A percentile compares a stretch with the other conserved stretches of the same genome.
Conservation (phyloP, 2,329 filamentous ascomycete species). For the Stachybotrys chlorohalonatus region DNA sequence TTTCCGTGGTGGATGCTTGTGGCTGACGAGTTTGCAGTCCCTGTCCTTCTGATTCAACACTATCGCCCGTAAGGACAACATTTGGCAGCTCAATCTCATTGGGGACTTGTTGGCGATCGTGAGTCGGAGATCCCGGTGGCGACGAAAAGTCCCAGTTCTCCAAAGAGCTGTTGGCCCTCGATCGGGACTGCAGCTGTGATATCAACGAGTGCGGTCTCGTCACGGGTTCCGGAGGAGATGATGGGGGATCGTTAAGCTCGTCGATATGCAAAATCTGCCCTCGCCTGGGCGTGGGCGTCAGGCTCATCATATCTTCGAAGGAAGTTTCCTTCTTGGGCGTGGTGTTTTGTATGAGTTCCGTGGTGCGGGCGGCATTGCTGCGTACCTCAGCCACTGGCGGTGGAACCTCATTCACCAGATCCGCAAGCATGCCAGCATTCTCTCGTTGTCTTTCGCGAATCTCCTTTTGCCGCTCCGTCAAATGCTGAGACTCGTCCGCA, state of each 20-base stretch:
- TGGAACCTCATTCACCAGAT: slow-evolving; percentile 47
- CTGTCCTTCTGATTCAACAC: slow-evolving; percentile 3
- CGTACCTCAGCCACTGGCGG: slow-evolving; percentile 9
- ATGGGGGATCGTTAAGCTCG: slow-evolving; percentile 45
- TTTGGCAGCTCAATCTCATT: slow-evolving; percentile 7
- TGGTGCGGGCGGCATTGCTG: slow-evolving; percentile 3
- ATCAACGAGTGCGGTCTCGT: slow-evolving; percentile 42
- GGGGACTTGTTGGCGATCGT: slow-evolving; percentile 15
- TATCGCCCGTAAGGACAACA: slow-evolving; percentile 5
- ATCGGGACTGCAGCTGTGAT: slow-evolving; percentile 42
- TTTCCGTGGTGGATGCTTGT: slow-evolving; percentile 7
- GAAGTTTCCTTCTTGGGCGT: slow-evolving; percentile 35
- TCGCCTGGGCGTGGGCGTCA: slow-evolving; percentile 52
- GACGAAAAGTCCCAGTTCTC: slow-evolving; percentile 48
- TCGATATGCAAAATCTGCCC: slow-evolving; percentile 40
- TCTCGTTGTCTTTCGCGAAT: slow-evolving; percentile 65
- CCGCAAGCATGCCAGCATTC: slow-evolving; percentile 57
- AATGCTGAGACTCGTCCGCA: slow-evolving; percentile 55
- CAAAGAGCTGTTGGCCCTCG: slow-evolving; percentile 21
- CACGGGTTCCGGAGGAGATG: slow-evolving; percentile 48
- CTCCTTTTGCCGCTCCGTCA: slow-evolving; percentile 75
- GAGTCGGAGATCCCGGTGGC: slow-evolving; percentile 42
- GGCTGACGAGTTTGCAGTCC: slow-evolving; percentile 1
- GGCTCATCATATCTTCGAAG: slow-evolving; percentile 45
- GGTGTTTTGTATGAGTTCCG: slow-evolving; percentile 19